Base-by-base conservation (phyloP, 169 alveolate genomes). In the Babesia gibsoni region DNA sequence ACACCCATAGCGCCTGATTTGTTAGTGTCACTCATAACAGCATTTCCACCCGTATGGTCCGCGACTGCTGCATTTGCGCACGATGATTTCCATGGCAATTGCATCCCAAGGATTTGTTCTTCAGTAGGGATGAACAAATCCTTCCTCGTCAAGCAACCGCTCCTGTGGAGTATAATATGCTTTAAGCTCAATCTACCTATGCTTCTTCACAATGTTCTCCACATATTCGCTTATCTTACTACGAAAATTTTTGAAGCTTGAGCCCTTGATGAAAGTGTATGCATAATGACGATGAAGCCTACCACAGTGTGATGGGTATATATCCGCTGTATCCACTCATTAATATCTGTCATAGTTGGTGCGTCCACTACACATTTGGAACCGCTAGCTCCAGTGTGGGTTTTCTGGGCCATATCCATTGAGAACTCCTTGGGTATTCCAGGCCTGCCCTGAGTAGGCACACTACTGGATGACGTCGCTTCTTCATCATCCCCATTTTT, bases 271-370 rank as follows among this genome's bases (percentile, higher is more conserved):
- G 12, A 20, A 32, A 5, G 25, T 45, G 63, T 9, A 3, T 2
- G 7, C 20, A 10, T 12, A 12, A 32, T n/a, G 7, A 3, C 16
- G 14, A n/a, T 45, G 30, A 43, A 46, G 52, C 54, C 22, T 42
- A 75, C 84, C 78, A 75, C 52, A 36, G 67, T 35, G 20, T 57
- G 64, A 9, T 75, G 84, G 32, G 63, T 33, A 57, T 75, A 66
- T 33, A 75, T 48, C 29, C 58, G 46, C 53, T 75, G 77, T 6
- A 75, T 66, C 84, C 84, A 75, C 49, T 20, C 42, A 32, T 75
- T 66, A 7, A 75, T 58, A 29, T 65, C 65, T 49, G 39, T 79
- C 64, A 66, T 75, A 12, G 80, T 57, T 23, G 67, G 49, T 18
- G 29, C 25, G 27, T 23, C 52, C 7, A 35, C 30, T 43, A 25